These are phyloP conservation scores for Trypanosoma boissoni DNA, from an alignment of 208 protist species.

Conservation along the genomic window DNA sequence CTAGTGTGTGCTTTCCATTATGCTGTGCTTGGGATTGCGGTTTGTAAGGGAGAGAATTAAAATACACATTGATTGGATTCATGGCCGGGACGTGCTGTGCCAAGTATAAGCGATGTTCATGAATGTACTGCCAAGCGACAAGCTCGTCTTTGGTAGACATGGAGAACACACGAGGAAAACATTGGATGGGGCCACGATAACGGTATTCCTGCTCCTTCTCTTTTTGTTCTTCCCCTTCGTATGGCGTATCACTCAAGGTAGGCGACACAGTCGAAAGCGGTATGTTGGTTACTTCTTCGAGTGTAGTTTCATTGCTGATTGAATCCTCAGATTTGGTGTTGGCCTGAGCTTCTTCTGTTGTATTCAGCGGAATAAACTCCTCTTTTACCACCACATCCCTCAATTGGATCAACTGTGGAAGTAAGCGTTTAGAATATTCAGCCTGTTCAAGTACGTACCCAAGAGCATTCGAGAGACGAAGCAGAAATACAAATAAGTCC, in stretches of 20 bases:
- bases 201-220: constrained; percentile 33
- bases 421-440: constrained; percentile 22
- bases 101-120: constrained; percentile 60
- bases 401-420: constrained; percentile 46
- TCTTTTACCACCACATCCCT: constrained; percentile 49
- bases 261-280: no score
- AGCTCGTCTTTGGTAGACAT: constrained; percentile 52
- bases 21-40: constrained; percentile 14
- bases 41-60: constrained; percentile 66
- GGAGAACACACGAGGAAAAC: constrained; percentile 72
- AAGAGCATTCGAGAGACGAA: constrained; percentile 41
- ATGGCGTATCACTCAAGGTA: background rate
- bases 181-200: constrained; percentile 67
- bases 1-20: constrained; percentile 7
- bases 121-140: constrained; percentile 53
- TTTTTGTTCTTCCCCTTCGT: constrained; percentile 12
- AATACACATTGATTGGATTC: constrained; percentile 71
- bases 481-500: constrained; percentile 45
- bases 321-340: no score
- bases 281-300: no score
- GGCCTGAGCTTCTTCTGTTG: background rate
- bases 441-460: constrained; percentile 40
- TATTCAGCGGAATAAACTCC: constrained; percentile 57
- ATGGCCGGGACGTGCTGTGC: constrained; percentile 55
- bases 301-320: no score